Evolutionary conservation across 805 yeast species (phyloP).

Genomic region (Ogataea thermomethanolica): DNA sequence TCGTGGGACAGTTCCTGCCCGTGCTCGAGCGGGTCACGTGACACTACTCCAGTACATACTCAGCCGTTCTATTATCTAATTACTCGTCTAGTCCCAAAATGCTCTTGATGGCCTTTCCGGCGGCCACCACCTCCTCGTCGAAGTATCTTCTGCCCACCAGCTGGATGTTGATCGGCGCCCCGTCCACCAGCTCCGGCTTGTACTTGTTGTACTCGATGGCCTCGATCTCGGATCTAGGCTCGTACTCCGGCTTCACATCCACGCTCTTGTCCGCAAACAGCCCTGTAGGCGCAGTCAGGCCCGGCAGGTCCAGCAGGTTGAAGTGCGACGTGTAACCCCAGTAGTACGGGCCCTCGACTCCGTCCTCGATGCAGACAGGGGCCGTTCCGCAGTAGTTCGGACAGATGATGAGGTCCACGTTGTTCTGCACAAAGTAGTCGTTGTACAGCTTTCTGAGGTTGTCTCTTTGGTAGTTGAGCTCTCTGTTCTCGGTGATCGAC

Average conservation of each 20-base stretch:
- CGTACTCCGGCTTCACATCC: slow-evolving; percentile 46
- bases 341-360: slow-evolving; percentile 48
- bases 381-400: slow-evolving; percentile 72
- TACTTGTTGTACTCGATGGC: slow-evolving; percentile 46
- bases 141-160: slow-evolving; percentile 50
- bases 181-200: slow-evolving; percentile 43
- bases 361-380: slow-evolving; percentile 53
- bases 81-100: slow-evolving; percentile 20
- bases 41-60: neutral
- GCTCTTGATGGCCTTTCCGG: slow-evolving; percentile 31
- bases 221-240: slow-evolving; percentile 46
- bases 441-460: slow-evolving; percentile 53
- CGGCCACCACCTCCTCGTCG: slow-evolving; percentile 52
- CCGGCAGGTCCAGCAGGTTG: slow-evolving; percentile 70
- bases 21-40: slow-evolving; percentile 36
- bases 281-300: slow-evolving; percentile 61
- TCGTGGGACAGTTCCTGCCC: slow-evolving; percentile 79
- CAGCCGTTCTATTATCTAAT: neutral
- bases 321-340: slow-evolving; percentile 81
- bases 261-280: slow-evolving; percentile 47
- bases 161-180: slow-evolving; percentile 56
- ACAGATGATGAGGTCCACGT: slow-evolving; percentile 62
- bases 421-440: slow-evolving; percentile 48
- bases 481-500: slow-evolving; percentile 51
- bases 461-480: slow-evolving; percentile 55